Conservation (phyloP, 441 rosid genomes). For the Sinapis alba region DNA sequence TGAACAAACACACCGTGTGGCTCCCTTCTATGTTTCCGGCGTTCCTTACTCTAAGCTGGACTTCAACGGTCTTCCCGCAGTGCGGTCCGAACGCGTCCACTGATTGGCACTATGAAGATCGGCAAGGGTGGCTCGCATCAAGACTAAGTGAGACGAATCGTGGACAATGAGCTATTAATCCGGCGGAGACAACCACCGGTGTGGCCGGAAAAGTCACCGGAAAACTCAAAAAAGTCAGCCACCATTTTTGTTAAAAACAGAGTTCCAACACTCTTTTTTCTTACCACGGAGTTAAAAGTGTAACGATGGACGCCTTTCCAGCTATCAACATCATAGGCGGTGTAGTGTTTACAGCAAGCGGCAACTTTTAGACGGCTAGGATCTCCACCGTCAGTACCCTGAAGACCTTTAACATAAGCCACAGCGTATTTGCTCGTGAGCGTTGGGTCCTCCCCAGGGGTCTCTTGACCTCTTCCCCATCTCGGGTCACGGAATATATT, state of each 20-base stretch:
- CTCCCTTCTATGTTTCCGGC: slow-evolving; percentile 52
- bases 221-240: too few relatives aligned
- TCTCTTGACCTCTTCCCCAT: slow-evolving; percentile 68
- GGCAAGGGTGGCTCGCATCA: slow-evolving; percentile 59
- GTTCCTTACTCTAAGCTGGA: slow-evolving; percentile 60
- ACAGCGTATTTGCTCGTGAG: slow-evolving; percentile 57
- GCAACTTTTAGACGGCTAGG: slow-evolving; percentile 59
- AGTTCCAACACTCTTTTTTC: too few relatives aligned
- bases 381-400: slow-evolving; percentile 43
- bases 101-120: slow-evolving; percentile 59
- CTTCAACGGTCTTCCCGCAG: slow-evolving; percentile 46
- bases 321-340: slow-evolving; percentile 70
- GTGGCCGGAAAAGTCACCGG: too few relatives aligned
- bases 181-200: too few relatives aligned
- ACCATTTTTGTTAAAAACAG: too few relatives aligned
- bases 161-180: too few relatives aligned
- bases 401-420: slow-evolving; percentile 67
- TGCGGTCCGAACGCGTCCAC: slow-evolving; percentile 46
- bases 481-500: slow-evolving; percentile 67
- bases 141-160: slow-evolving; percentile 46
- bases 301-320: slow-evolving; percentile 59
- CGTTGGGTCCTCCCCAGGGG: slow-evolving; percentile 72
- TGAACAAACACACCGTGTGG: slow-evolving; percentile 75
- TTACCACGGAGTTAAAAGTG: slow-evolving; percentile 69
- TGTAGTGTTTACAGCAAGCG: slow-evolving; percentile 77